Conservation (phyloP, 2,329 filamentous ascomycete genomes). For the Graphilbum sp. region DNA sequence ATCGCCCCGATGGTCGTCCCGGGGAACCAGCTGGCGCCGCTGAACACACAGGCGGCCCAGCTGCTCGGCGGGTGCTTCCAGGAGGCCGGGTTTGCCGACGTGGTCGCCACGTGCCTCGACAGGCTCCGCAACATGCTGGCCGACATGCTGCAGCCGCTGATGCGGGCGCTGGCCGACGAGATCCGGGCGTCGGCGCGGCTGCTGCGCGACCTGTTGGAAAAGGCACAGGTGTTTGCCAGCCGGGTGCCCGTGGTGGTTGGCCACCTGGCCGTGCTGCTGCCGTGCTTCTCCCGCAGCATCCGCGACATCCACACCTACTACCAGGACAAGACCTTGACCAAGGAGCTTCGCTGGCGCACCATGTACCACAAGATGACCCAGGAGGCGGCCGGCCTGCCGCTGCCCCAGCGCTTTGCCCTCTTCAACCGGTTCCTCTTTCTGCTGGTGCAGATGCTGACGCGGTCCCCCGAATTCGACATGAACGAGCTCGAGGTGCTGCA, state of each 20-base stretch:
- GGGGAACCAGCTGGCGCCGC: conserved; percentile 7
- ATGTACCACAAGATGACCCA: conserved; percentile 41
- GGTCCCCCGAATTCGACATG: conserved; percentile 40
- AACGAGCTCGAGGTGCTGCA: conserved; percentile 34
- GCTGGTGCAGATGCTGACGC: conserved; percentile 32
- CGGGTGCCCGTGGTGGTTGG: conserved; percentile 34
- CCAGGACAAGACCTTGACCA: conserved; percentile 29
- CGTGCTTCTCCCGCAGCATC: conserved; percentile 35
- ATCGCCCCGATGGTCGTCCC: not conserved
- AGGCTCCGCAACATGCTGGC: conserved; percentile 29
- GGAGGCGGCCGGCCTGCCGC: conserved; percentile 31
- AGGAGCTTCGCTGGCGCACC: conserved; percentile 36
- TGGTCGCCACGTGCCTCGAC: conserved; percentile 29
- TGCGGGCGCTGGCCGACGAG: conserved; percentile 30
- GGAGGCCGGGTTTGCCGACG: conserved; percentile 36
- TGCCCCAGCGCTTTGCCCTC: conserved; percentile 36
- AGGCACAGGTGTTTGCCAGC: conserved; percentile 31
- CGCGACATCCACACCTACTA: conserved; percentile 35
- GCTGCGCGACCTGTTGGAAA: conserved; percentile 37
- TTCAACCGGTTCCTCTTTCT: conserved; percentile 38
- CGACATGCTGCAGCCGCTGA: conserved; percentile 26
- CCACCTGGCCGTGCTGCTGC: conserved; percentile 39
- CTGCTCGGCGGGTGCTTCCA: conserved; percentile 35
- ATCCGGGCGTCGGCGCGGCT: conserved; percentile 25
- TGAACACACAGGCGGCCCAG: conserved; percentile 7